Percentiles rank a stretch among this genome's conserved stretches.
These are phyloP conservation scores for Eucalyptus tenuipes DNA, from an alignment of 345 rosid genomes.

Conservation along the genomic window DNA sequence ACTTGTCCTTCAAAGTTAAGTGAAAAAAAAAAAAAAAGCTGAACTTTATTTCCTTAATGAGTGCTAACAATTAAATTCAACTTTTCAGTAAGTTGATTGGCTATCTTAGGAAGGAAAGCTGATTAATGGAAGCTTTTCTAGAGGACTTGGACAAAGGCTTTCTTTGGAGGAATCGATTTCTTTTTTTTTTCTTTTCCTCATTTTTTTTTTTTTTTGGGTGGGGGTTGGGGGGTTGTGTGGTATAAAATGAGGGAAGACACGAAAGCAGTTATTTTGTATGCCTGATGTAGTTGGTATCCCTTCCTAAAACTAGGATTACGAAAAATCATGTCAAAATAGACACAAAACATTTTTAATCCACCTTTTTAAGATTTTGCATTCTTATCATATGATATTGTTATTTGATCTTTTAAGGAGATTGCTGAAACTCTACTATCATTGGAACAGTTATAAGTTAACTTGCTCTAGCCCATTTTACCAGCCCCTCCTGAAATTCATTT, in stretches of 20 bases:
- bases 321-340: background rate
- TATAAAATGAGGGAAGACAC: background rate
- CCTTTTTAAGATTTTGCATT: background rate
- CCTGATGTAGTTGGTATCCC: background rate
- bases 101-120: background rate
- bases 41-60: background rate
- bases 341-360: background rate
- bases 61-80: background rate
- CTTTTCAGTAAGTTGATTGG: background rate
- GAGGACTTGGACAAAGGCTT: background rate
- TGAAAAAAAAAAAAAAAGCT: background rate
- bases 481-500: background rate
- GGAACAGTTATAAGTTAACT: background rate
- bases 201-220: background rate
- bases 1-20: background rate
- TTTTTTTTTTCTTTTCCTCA: accelerated
- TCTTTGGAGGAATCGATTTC: background rate
- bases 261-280: background rate
- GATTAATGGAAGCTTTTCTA: background rate
- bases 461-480: background rate
- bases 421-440: background rate
- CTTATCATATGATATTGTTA: background rate
- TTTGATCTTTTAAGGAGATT: background rate
- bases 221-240: background rate
- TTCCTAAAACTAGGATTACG: background rate